A percentile compares a stretch with the other conserved stretches of the same genome.
Conservation (phyloP, 1,139 yeast genomes). For the Blastobotrys arbuscula region DNA sequence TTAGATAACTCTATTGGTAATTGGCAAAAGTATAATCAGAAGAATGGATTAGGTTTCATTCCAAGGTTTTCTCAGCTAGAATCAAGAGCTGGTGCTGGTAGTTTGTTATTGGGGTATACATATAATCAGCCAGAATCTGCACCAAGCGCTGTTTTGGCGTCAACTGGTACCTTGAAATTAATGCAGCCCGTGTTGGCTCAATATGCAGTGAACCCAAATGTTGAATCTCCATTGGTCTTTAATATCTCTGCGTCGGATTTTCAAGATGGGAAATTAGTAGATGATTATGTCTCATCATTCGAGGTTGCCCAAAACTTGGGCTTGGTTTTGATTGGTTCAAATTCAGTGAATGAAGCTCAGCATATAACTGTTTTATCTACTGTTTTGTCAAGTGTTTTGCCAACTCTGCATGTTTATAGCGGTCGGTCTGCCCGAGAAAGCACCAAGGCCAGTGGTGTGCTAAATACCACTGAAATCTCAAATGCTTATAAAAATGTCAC, state of each 20-base stretch:
- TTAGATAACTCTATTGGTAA: slow-evolving; percentile 55
- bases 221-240: slow-evolving; percentile 46
- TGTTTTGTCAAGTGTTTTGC: slow-evolving; percentile 55
- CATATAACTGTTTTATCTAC: slow-evolving; percentile 61
- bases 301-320: slow-evolving; percentile 59
- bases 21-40: slow-evolving; percentile 49
- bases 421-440: slow-evolving; percentile 62
- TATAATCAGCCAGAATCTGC: slow-evolving; percentile 28
- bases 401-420: slow-evolving; percentile 70
- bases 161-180: slow-evolving; percentile 61
- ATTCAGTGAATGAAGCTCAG: slow-evolving; percentile 45
- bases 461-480: slow-evolving; percentile 44
- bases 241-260: slow-evolving; percentile 72
- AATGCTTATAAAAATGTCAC: slow-evolving; percentile 38
- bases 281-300: slow-evolving; percentile 64
- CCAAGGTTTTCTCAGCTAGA: slow-evolving; percentile 61
- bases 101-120: slow-evolving; percentile 70
- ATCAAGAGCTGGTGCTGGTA: slow-evolving; percentile 80
- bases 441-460: slow-evolving; percentile 44
- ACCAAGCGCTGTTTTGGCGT: slow-evolving; percentile 48
- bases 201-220: slow-evolving; percentile 32
- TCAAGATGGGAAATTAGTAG: slow-evolving; percentile 51
- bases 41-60: slow-evolving; percentile 50
- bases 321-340: slow-evolving; percentile 69
- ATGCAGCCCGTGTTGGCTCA: slow-evolving; percentile 54